Evolutionary conservation across 305 asterid species (phyloP), one percentile per base, ranked within the genome.

Genomic region (Fraxinus velutina): DNA sequence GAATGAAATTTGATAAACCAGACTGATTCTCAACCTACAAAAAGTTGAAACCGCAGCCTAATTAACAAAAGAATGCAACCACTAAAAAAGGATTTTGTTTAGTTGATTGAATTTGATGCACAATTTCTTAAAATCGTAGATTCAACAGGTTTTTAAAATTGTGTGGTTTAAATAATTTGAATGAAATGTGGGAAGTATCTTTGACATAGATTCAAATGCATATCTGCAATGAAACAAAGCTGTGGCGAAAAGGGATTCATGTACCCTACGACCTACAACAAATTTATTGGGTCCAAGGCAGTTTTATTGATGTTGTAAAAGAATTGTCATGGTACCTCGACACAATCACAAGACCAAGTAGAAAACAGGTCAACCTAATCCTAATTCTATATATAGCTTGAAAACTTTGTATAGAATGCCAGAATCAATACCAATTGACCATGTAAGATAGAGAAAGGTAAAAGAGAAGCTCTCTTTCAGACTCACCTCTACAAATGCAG

Each of bases 11-110:
- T 70, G 99, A 94, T 82, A 96, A 78, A 15, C 99, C 99, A 34
- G 92, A 96, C 84, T 93, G 93, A 84, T 96, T 96, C 87, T 96
- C 99, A 36, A 96, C 97, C 98, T 94, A 89, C 88, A 89, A 57
- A 82, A 70, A 70, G 10, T 70, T 29, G 39, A 62, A n/a, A 73
- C 55, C 19, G 13, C 77, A 70, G 68, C 57, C 57, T 19, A 62
- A n/a, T 72, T 32, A 76, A 83, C 57, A 15, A 29, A 68, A 78
- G n/a, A 79, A 71, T 36, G 62, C 62, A 78, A 34, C 27, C n/a
- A 76, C 19, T 47, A 52, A 13, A 52, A 47, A 52, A 5, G 64
- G 9, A 52, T 2, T 47, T n/a, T 29, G 22, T 13, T 15, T 70
- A 30, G 75, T 29, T 70, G 42, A 19, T 70, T 29, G 22, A 64